Percentiles rank a stretch among this genome's conserved stretches.
These are phyloP conservation scores for Cryptococcus maquisensis DNA, from an alignment of 1,284 basidiomycete species.

Conservation along the genomic window DNA sequence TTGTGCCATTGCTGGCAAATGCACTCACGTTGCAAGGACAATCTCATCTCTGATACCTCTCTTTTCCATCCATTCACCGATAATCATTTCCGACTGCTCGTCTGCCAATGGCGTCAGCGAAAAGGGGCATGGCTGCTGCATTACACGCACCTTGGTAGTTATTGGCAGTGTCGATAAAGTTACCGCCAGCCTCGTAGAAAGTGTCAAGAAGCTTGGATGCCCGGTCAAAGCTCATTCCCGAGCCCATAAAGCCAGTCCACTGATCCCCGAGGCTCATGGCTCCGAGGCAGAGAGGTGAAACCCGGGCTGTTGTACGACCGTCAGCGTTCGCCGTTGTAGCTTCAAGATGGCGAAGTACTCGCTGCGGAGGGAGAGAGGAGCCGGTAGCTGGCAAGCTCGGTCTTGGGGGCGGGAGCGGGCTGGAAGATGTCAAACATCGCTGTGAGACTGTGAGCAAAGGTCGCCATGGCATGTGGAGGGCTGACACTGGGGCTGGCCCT, in stretches of 20 bases:
- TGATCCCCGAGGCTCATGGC: conserved; percentile 3
- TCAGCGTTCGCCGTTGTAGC: not conserved
- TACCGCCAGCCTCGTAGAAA: conserved; percentile 34
- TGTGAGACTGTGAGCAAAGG: not conserved
- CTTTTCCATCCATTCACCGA: conserved; percentile 48
- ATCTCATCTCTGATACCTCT: conserved; percentile 26
- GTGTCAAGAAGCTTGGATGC: conserved; percentile 33
- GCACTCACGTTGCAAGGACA: conserved; percentile 21
- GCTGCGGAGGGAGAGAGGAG: conserved; percentile 51
- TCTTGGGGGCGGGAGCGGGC: conserved; percentile 25
- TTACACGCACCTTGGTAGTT: conserved; percentile 3
- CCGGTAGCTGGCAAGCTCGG: conserved; percentile 47
- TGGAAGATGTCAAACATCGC: conserved; percentile 20
- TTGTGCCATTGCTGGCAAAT: not conserved
- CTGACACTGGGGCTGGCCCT: conserved; percentile 4
- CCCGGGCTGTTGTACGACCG: not conserved
- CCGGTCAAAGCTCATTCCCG: conserved; percentile 7
- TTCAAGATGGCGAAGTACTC: conserved; percentile 14
- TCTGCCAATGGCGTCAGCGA: conserved; percentile 16
- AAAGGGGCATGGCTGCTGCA: not conserved
- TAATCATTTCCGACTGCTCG: conserved; percentile 39
- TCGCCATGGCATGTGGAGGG: not conserved
- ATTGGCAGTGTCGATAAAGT: conserved; percentile 44
- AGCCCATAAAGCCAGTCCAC: conserved; percentile 1
- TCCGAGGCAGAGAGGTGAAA: conserved; percentile 6